Evolutionary conservation across 2,329 filamentous ascomycete genomes (phyloP), one percentile per base, ranked within the genome.

Genomic region (Alternaria metachromatica): DNA sequence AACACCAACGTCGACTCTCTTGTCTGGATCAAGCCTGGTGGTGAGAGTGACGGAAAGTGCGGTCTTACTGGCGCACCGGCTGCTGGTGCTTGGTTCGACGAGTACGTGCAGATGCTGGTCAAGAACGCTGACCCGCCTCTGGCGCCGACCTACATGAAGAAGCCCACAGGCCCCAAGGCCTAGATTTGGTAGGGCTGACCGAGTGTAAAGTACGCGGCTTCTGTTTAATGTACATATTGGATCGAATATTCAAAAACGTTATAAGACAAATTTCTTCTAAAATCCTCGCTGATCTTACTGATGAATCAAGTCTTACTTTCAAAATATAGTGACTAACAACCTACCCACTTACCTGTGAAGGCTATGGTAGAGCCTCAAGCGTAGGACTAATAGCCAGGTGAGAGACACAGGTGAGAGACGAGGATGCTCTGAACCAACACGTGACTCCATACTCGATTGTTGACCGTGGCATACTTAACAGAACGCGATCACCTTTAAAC

Each of bases 21-120:
- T n/a, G 73, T 76, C 5, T 76, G 73, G 73, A 72, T 75, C 57
- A 76, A 76, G 66, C 73, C 73, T 8, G 73, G 73, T 54, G 73
- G 73, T 21, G 73, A 76, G 64, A 73, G 70, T 30, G 73, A 76
- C 45, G 73, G 73, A 9, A 26, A 44, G 7, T 76, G 73, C 37
- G 73, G 73, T 3, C 67, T 75, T 33, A 61, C 56, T 33, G 73
- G 72, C 28, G 73, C 73, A 10, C 73, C 73, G 4, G 66, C 59
- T 20, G 73, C 73, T 23, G 73, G 73, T 37, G 70, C 67, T 25
- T 76, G 73, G 73, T 75, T 74, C 51, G 72, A 76, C 26, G 64
- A 67, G 57, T 76, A 76, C 59, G 68, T 71, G 12, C 72, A 76
- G 61, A 72, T 73, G 70, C 49, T 76, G 55, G 69, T 75, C 4